These are phyloP conservation scores for Fusarium pininemorale DNA, from an alignment of 2,329 filamentous ascomycete genomes.

Conservation along the genomic window DNA sequence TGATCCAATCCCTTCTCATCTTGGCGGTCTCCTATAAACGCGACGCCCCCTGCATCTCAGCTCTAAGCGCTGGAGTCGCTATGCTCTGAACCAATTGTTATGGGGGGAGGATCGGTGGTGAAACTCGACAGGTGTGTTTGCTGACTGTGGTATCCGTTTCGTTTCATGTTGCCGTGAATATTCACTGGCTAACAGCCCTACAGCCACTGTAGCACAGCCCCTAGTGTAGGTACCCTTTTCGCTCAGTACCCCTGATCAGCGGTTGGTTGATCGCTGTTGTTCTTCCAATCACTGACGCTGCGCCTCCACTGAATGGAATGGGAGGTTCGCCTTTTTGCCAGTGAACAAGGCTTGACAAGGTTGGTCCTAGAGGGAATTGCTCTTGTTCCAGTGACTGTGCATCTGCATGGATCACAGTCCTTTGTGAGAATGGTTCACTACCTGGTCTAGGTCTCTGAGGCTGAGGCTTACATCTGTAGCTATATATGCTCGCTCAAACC, in stretches of 20 bases:
- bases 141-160: conserved; percentile 9
- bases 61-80: conserved; percentile 2
- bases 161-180: conserved; percentile 16
- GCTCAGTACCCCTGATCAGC: background rate
- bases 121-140: conserved; percentile 4
- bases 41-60: conserved; percentile 6
- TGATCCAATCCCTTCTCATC: conserved; percentile 15
- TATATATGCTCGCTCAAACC: conserved; percentile 10
- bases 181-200: conserved; percentile 15
- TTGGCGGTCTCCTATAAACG: conserved; percentile 21
- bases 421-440: conserved; percentile 8
- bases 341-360: conserved; percentile 9
- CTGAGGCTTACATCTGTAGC: conserved; percentile 23
- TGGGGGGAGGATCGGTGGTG: conserved; percentile 3
- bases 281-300: conserved; percentile 22
- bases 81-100: background rate
- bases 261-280: background rate
- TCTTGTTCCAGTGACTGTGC: background rate
- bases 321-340: background rate
- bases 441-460: conserved; percentile 3
- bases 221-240: background rate
- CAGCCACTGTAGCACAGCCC: conserved; percentile 21
- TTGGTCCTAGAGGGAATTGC: background rate
- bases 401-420: conserved; percentile 8
- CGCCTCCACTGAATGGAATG: conserved; percentile 20